Evolutionary conservation across 306 rosid species (phyloP).

Genomic region (Trifolium fragiferum): DNA sequence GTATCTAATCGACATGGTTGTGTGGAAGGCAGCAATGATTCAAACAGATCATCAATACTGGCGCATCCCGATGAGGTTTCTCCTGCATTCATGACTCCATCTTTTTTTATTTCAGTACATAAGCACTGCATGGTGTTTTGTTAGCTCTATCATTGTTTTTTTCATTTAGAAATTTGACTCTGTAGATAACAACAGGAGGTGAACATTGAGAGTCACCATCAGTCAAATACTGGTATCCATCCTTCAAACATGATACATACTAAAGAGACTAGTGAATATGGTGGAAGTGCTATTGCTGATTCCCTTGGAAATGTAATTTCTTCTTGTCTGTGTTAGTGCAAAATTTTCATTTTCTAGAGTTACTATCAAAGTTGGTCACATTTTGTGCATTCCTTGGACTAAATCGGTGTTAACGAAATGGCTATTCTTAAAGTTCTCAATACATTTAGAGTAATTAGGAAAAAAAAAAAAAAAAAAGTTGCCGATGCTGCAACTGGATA

Average conservation of each 20-base stretch:
- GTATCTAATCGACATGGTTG: slow-evolving; percentile 53
- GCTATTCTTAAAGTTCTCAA: neutral
- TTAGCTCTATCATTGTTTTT: slow-evolving; percentile 50
- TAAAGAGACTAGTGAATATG: slow-evolving; percentile 50
- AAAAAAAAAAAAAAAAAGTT: neutral
- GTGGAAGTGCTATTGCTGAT: slow-evolving; percentile 53
- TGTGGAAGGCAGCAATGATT: slow-evolving; percentile 50
- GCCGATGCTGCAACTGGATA: neutral
- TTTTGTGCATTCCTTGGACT: slow-evolving; percentile 20
- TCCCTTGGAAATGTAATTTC: slow-evolving; percentile 75
- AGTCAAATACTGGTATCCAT: slow-evolving; percentile 45
- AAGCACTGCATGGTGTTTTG: slow-evolving; percentile 36
- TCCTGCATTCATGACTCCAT: slow-evolving; percentile 41
- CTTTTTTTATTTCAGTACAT: slow-evolving; percentile 35
- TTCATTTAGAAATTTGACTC: slow-evolving; percentile 74
- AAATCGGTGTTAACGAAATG: slow-evolving; percentile 22
- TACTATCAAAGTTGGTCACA: slow-evolving; percentile 1
- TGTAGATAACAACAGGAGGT: slow-evolving; percentile 82
- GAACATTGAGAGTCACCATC: slow-evolving; percentile 51
- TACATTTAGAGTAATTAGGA: slow-evolving; percentile 14
- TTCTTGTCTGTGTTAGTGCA: slow-evolving; percentile 28
- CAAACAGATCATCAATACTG: slow-evolving; percentile 45
- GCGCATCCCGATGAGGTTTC: slow-evolving; percentile 58
- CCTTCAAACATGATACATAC: slow-evolving; percentile 47
- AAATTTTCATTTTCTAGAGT: neutral